Base-by-base conservation (phyloP, 1,284 basidiomycete genomes). In the Malassezia globosa region DNA sequence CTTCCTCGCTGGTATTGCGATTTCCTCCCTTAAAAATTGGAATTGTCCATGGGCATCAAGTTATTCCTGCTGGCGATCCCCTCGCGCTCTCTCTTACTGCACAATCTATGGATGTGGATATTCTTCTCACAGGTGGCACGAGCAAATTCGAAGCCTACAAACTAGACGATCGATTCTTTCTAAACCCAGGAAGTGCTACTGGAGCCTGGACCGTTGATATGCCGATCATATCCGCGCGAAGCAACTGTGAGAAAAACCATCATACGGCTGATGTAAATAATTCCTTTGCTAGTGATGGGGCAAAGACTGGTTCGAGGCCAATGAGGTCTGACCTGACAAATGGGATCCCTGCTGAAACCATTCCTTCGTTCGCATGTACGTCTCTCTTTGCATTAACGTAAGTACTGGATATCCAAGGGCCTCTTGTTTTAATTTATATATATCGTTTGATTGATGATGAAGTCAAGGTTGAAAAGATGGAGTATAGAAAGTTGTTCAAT, bases 121-220 rank as follows among this genome's bases (percentile, higher is more conserved):
- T 97, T 1, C 76, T 97, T 21, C 75, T 97, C 18, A 88, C 84
- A 1, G 92, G 94, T 0, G 87, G 88, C 62, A 97, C 92, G 1
- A 90, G 96, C 73, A 88, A 86, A 23, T 96, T 97, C 73, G 87
- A 95, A 72, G 87, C 89, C 4, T 83, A 88, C 55, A 89, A 92
- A 69, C 82, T 84, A 61, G 87, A 89, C 56, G 81, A 82, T 36
- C 80, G 83, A 50, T 97, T 96, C 78, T 96, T 95, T 68, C 81
- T 96, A 42, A 95, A 96, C 72, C 92, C 92, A 0, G 92, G 92
- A 1, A 88, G 85, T 13, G 90, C 88, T 1, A 92, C 87, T 0
- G 90, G 90, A 34, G 89, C 92, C 13, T 96, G 88, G 88, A 59
- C 4, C 51, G 58, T 55, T 56, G 57, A 48, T 81, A 83, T 33